phyloP scores from a whole-genome alignment of 2,329 filamentous ascomycete genomes.

The Clarireedia monteithiana region DNA sequence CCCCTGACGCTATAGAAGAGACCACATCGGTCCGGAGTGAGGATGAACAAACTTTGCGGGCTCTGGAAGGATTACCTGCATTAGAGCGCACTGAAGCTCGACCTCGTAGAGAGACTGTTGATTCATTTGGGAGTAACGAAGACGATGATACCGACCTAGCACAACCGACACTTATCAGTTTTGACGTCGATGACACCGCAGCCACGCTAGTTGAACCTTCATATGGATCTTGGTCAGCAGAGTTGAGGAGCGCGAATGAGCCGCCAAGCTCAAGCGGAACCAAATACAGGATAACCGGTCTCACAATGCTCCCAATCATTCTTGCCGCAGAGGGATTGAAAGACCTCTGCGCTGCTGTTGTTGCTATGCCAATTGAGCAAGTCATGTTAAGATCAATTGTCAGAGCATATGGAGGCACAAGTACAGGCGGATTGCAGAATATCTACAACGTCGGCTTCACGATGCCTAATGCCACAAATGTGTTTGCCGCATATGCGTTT shows the following conservation, averaged over 20 bases:
- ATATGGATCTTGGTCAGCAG: constrained; percentile 28
- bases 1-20: constrained; percentile 15
- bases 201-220: constrained; percentile 15
- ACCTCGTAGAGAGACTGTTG: constrained; percentile 14
- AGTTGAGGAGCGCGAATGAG: constrained; percentile 28
- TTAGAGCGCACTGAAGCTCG: constrained; percentile 13
- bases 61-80: constrained; percentile 25
- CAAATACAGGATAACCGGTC: constrained; percentile 26
- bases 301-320: constrained; percentile 28
- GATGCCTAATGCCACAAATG: constrained; percentile 15
- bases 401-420: constrained; percentile 19
- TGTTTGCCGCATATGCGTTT: constrained; percentile 19
- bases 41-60: constrained; percentile 25
- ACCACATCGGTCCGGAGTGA: constrained; percentile 9
- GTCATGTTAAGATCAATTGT: constrained; percentile 26
- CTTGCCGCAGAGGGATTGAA: constrained; percentile 27
- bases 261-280: constrained; percentile 15
- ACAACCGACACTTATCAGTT: constrained; percentile 28
- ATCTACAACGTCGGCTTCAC: constrained; percentile 13
- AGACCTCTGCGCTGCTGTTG: constrained; percentile 22
- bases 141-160: constrained; percentile 25
- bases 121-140: constrained; percentile 23
- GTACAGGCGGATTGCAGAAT: constrained; percentile 15
- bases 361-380: constrained; percentile 27
- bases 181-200: constrained; percentile 27